Conservation (phyloP, 805 yeast genomes). For the Candida ponderosae region DNA sequence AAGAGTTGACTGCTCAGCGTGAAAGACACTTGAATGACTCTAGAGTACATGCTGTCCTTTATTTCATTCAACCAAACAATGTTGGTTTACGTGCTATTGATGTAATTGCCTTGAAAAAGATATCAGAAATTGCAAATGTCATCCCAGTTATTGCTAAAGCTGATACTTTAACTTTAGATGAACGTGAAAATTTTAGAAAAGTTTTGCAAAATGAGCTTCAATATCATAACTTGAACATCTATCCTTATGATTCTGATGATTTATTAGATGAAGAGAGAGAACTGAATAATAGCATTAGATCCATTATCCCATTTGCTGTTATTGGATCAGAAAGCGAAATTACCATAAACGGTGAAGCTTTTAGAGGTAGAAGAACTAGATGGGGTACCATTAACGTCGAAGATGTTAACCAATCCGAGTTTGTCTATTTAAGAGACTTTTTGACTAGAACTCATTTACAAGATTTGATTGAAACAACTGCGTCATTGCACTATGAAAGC, state of each 20-base stretch:
- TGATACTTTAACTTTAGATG: conserved; percentile 81
- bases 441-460: conserved; percentile 92
- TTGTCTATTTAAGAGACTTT: conserved; percentile 88
- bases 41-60: conserved; percentile 88
- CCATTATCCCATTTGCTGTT: conserved; percentile 86
- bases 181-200: conserved; percentile 73
- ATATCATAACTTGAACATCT: conserved; percentile 65
- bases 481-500: conserved; percentile 81
- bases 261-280: conserved; percentile 66
- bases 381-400: conserved; percentile 95
- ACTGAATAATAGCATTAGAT: conserved; percentile 65
- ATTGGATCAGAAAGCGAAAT: conserved; percentile 84
- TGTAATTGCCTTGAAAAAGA: conserved; percentile 70
- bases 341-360: conserved; percentile 66
- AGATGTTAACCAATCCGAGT: conserved; percentile 93
- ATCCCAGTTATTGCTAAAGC: conserved; percentile 94
- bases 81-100: conserved; percentile 82
- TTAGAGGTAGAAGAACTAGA: conserved; percentile 85
- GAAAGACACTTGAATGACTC: conserved; percentile 77
- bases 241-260: conserved; percentile 73
- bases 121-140: conserved; percentile 86
- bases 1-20: conserved; percentile 91
- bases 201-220: conserved; percentile 70
- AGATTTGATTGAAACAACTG: conserved; percentile 90
- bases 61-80: conserved; percentile 85